Evolutionary conservation across 2,329 filamentous ascomycete genomes (phyloP).

Genomic region (Talaromyces sp.): DNA sequence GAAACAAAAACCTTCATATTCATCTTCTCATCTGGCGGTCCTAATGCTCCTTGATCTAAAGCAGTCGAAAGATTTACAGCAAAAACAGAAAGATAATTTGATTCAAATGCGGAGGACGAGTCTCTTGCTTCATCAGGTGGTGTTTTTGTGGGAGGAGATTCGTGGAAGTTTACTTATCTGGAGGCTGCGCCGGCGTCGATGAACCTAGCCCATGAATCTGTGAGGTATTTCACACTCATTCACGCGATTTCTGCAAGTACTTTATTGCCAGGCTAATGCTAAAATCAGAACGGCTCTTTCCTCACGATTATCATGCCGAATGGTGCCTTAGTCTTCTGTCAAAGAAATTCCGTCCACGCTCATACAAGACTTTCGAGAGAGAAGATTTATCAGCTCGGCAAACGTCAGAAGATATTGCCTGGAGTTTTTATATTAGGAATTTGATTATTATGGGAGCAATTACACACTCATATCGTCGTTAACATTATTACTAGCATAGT

Average conservation of each 20-base stretch:
- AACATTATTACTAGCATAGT: background rate
- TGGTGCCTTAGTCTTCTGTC: too few species aligned
- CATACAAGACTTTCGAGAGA: too few species aligned
- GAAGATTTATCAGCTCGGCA: too few species aligned
- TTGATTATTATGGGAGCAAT: background rate
- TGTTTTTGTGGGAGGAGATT: background rate
- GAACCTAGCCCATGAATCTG: background rate
- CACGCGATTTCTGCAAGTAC: too few species aligned
- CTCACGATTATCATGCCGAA: too few species aligned
- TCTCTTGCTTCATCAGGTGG: background rate
- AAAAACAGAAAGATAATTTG: background rate
- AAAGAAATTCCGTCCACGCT: too few species aligned
- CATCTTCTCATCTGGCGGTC: background rate
- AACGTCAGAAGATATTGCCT: too few species aligned
- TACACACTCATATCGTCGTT: background rate
- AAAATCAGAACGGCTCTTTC: too few species aligned
- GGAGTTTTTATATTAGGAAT: background rate
- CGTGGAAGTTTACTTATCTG: background rate
- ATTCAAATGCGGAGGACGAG: background rate
- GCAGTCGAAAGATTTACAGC: background rate
- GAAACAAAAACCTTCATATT: background rate
- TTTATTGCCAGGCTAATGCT: too few species aligned
- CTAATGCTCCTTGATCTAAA: background rate
- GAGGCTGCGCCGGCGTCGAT: constrained; percentile 2
- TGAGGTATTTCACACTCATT: too few species aligned